Evolutionary conservation across 306 rosid species (phyloP).

Genomic region (Ormosia emarginata): DNA sequence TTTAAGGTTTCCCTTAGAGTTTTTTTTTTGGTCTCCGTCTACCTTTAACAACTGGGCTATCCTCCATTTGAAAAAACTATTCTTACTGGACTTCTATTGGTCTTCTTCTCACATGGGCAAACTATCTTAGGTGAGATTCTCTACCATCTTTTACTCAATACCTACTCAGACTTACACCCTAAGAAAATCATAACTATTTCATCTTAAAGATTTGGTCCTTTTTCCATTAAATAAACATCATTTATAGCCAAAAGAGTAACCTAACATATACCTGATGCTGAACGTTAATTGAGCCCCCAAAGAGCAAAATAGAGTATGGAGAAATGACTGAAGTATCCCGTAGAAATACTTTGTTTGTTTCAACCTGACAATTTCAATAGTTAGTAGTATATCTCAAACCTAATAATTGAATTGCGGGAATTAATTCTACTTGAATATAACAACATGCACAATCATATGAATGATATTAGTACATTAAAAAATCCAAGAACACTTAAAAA

Average conservation of each 20-base stretch:
- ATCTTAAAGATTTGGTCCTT: neutral
- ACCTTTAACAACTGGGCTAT: too few species aligned
- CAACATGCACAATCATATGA: conserved; percentile 5
- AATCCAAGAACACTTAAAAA: neutral
- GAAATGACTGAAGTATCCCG: conserved; percentile 82
- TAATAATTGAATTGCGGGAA: neutral
- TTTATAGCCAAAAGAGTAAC: neutral
- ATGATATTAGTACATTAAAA: neutral
- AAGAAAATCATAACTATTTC: neutral
- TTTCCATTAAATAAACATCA: neutral
- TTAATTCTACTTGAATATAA: neutral
- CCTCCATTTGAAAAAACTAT: too few species aligned
- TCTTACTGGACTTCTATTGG: too few species aligned
- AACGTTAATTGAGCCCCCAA: conserved; percentile 83
- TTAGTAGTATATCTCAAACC: conserved; percentile 1
- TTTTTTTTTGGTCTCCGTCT: too few species aligned
- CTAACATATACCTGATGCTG: conserved; percentile 75
- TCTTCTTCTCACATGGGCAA: too few species aligned
- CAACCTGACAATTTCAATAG: conserved; percentile 55
- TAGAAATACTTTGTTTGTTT: conserved; percentile 77
- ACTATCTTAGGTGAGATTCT: neutral
- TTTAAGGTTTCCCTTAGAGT: too few species aligned
- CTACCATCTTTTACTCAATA: neutral
- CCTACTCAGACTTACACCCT: neutral
- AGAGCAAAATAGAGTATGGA: conserved; percentile 88